Base-by-base conservation (phyloP, 495 filamentous ascomycete genomes). In the Penicillium flavigenum region DNA sequence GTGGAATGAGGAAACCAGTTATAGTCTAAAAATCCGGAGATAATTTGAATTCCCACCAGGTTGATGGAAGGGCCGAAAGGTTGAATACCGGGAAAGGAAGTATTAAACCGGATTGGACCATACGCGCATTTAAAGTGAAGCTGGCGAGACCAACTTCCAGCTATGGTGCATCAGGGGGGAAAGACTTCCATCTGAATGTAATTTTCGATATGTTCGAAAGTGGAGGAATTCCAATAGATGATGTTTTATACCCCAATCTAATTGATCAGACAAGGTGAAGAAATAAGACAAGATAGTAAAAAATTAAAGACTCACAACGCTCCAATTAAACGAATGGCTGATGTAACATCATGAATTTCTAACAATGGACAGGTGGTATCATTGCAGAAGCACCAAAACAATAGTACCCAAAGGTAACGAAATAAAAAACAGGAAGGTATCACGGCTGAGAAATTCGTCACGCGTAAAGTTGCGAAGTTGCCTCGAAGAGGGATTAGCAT, bases 301-400 rank as follows among this genome's bases (percentile, higher is more conserved):
- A 31, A 8, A 31, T 17, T n/a, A 48, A 11, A 32, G 9, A 48
- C 29, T 32, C 31, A 54, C 36, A 19, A 31, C 42, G 20, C 52
- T 46, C 34, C 19, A 20, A 26, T 17, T 52, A 56, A 69, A 63
- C 58, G 63, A 72, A 64, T 70, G 69, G 60, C 58, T 66, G 60
- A 61, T 73, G 63, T 72, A 63, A 63, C 47, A 62, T 63, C 56
- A 63, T 63, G 60, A 44, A 44, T 62, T 63, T 71, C 68, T 71
- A 69, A 68, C 65, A 65, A 54, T 55, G 51, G 58, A 65, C 63
- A 65, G 60, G 53, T 72, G 69, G 69, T 72, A 72, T 72, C 69
- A 68, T 70, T 52, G 56, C 68, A 57, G 48, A 62, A 56, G 45
- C 50, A 39, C 31, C 47, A 54, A 24, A 50, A 52, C 48, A 29